Percentiles rank a stretch among this genome's conserved stretches.
Evolutionary conservation across 2,329 filamentous ascomycete species (phyloP).

Genomic region (Colletotrichum sp.): DNA sequence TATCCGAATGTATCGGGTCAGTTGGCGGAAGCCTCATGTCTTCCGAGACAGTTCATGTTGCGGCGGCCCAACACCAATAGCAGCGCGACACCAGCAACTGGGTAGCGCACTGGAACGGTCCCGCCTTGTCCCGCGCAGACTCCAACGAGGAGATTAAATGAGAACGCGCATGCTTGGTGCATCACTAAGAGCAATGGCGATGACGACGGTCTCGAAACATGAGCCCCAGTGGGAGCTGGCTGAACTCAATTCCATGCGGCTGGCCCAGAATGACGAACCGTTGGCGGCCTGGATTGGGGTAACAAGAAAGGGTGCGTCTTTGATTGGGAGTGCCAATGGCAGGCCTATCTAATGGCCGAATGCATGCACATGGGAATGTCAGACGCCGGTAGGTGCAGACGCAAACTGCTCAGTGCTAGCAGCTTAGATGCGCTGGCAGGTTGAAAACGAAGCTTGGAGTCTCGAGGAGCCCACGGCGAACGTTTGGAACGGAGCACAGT

Average conservation of each 20-base stretch:
- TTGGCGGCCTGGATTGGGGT: neutral
- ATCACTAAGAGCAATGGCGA: neutral
- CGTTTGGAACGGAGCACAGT: neutral
- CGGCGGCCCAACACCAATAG: neutral
- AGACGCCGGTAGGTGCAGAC: slow-evolving; percentile 14
- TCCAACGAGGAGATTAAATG: neutral
- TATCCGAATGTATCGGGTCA: neutral
- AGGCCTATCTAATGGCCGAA: neutral
- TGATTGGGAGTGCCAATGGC: neutral
- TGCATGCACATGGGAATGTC: neutral
- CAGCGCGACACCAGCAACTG: neutral
- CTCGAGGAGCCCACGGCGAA: neutral
- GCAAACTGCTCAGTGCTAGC: neutral
- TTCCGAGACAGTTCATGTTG: neutral
- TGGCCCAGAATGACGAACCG: neutral
- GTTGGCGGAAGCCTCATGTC: neutral
- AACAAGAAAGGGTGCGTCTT: neutral
- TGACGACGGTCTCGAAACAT: neutral
- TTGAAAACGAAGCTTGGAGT: neutral
- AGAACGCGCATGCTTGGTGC: neutral
- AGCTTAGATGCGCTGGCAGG: neutral
- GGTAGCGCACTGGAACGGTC: neutral
- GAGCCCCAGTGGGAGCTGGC: neutral
- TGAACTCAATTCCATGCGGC: neutral
- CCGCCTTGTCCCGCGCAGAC: neutral